Conservation (phyloP, 257 asterid genomes). For the Solanum sparsipilum region DNA sequence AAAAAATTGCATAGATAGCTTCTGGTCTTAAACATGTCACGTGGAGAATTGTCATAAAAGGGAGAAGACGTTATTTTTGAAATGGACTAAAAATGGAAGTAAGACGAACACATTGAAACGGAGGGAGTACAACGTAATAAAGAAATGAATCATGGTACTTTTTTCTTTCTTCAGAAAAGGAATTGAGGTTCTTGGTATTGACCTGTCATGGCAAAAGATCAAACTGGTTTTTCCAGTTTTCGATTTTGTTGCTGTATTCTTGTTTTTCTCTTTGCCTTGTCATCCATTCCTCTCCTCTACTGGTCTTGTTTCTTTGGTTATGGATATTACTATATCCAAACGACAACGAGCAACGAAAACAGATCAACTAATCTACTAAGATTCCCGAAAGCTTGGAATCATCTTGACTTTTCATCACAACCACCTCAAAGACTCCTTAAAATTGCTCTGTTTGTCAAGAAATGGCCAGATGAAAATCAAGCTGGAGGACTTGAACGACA, state of each 20-base stretch:
- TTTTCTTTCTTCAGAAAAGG: neutral
- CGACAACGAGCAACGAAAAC: neutral
- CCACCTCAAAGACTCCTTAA: slow-evolving; percentile 37
- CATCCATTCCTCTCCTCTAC: slow-evolving; percentile 28
- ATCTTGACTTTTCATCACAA: slow-evolving; percentile 25
- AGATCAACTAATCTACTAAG: slow-evolving; percentile 25
- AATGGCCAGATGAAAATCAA: slow-evolving; percentile 46
- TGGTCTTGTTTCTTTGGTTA: slow-evolving; percentile 13
- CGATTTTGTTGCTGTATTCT: neutral
- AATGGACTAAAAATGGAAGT: neutral
- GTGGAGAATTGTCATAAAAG: neutral
- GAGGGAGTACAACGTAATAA: neutral
- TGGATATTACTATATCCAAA: slow-evolving; percentile 6
- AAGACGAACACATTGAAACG: too few species aligned
- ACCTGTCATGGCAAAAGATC: slow-evolving; percentile 26
- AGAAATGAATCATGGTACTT: neutral
- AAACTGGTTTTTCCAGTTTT: neutral
- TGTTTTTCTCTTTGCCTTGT: slow-evolving; percentile 26
- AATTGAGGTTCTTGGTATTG: neutral
- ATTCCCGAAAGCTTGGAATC: slow-evolving; percentile 49
- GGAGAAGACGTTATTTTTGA: neutral
- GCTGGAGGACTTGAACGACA: slow-evolving; percentile 77
- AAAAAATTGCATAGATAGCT: too few species aligned
- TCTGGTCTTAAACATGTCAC: neutral
- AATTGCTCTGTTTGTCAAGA: slow-evolving; percentile 63